phyloP scores from a whole-genome alignment of 805 yeast species.

The Metschnikowia dekortorum region DNA sequence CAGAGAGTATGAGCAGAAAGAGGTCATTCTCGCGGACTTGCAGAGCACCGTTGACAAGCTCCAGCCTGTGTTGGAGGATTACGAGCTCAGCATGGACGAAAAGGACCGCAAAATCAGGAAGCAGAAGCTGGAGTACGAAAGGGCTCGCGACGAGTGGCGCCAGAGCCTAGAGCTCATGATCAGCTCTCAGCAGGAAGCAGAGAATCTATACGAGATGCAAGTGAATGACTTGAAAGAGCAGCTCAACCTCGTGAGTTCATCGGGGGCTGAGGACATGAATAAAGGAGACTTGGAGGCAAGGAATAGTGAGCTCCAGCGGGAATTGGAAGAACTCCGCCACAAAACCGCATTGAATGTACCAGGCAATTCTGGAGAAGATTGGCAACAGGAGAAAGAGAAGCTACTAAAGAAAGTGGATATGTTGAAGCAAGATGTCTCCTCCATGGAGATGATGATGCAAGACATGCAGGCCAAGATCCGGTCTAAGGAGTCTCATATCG shows the following conservation, averaged over 20 bases:
- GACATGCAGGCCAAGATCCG: constrained; percentile 13
- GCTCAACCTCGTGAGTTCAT: not conserved
- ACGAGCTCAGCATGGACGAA: constrained; percentile 38
- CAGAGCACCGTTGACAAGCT: constrained; percentile 46
- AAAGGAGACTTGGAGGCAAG: not conserved
- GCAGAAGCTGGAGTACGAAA: constrained; percentile 45
- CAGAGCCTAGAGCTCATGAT: constrained; percentile 55
- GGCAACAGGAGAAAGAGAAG: constrained; percentile 4
- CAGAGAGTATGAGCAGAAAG: constrained; percentile 38
- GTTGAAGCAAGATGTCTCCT: constrained; percentile 15
- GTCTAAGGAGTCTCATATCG: constrained; percentile 12
- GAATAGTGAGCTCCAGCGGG: not conserved
- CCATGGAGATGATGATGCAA: constrained; percentile 15
- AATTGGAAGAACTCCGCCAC: not conserved
- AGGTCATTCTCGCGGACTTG: constrained; percentile 44
- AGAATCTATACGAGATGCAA: constrained; percentile 43
- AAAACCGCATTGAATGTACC: not conserved
- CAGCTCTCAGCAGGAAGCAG: constrained; percentile 52
- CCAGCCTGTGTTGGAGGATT: constrained; percentile 44
- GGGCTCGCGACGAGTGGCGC: constrained; percentile 55
- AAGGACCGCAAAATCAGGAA: constrained; percentile 46
- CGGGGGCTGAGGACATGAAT: not conserved
- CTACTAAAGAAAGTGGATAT: constrained; percentile 9
- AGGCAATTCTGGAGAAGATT: not conserved
- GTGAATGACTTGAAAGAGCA: constrained; percentile 32